A percentile compares a stretch with the other conserved stretches of the same genome.
phyloP scores from a whole-genome alignment of 495 filamentous ascomycete species.

The Chaetomidium leptoderma region DNA sequence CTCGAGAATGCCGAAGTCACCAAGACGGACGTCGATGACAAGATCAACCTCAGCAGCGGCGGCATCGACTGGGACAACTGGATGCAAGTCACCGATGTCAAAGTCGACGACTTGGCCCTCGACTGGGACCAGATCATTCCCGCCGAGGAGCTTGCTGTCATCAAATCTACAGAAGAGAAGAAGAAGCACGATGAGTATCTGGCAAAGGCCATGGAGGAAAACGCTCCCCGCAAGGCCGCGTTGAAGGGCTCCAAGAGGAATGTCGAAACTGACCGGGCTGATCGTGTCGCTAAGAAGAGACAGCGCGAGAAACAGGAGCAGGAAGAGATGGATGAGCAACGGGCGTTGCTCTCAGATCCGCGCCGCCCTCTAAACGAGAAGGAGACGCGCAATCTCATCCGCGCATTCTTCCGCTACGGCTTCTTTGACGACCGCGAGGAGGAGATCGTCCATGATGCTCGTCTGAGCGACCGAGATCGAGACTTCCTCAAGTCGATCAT shows the following conservation, averaged over 20 bases:
- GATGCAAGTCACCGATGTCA: conserved; percentile 89
- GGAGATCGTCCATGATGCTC: conserved; percentile 79
- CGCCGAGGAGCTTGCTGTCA: conserved; percentile 77
- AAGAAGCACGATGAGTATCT: conserved; percentile 80
- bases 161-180: conserved; percentile 83
- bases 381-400: conserved; percentile 84
- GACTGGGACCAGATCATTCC: conserved; percentile 99
- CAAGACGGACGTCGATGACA: conserved; percentile 76
- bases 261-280: conserved; percentile 68
- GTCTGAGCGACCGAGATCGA: conserved; percentile 71
- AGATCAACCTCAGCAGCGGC: conserved; percentile 57
- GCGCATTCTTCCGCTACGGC: conserved; percentile 82
- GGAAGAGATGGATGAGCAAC: conserved; percentile 56
- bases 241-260: conserved; percentile 53
- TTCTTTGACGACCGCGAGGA: conserved; percentile 80
- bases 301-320: conserved; percentile 69
- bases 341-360: conserved; percentile 65
- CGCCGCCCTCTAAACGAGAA: conserved; percentile 81
- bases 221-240: conserved; percentile 72
- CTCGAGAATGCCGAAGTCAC: conserved; percentile 94
- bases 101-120: conserved; percentile 72
- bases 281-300: conserved; percentile 88
- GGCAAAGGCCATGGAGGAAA: conserved; percentile 76
- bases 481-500: conserved; percentile 66
- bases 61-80: conserved; percentile 94